These are phyloP conservation scores for Eucalyptus tenuipes DNA, from an alignment of 345 rosid species.

Conservation along the genomic window DNA sequence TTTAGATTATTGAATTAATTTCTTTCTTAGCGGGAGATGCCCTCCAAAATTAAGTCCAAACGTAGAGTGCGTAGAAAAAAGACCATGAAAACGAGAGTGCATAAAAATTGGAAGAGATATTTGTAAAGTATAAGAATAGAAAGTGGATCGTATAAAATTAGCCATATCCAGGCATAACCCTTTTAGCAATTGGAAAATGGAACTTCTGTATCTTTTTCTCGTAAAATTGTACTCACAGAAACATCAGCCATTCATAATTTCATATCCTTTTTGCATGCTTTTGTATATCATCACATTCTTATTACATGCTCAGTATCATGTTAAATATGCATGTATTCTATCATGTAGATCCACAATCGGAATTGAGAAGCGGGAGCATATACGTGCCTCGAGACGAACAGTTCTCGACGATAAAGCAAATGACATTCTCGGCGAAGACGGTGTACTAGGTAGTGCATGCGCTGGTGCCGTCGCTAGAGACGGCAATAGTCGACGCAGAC, in stretches of 20 bases:
- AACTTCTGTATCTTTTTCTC: not conserved
- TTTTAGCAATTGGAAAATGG: not conserved
- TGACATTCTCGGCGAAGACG: slow-evolving; percentile 47
- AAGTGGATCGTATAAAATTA: not conserved
- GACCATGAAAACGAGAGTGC: not conserved
- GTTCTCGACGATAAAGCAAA: slow-evolving; percentile 38
- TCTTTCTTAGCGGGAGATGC: not conserved
- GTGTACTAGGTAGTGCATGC: slow-evolving; percentile 43
- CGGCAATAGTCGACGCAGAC: slow-evolving; percentile 15
- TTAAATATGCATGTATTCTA: not conserved
- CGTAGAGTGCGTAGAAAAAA: not conserved
- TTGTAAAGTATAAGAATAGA: not conserved
- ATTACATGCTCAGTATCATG: not conserved
- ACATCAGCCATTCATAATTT: slow-evolving; percentile 11
- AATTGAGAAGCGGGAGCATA: slow-evolving; percentile 15
- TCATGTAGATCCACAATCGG: slow-evolving; percentile 32
- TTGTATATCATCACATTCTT: not conserved
- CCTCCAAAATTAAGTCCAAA: not conserved
- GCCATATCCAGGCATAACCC: not conserved
- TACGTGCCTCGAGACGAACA: slow-evolving; percentile 81
- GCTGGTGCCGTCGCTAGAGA: slow-evolving; percentile 36
- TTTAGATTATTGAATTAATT: not conserved
- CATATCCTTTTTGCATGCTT: not conserved
- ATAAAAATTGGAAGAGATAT: not conserved
- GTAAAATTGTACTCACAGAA: not conserved